Evolutionary conservation across 2,329 filamentous ascomycete species (phyloP).

Genomic region (Septoria petroselini): DNA sequence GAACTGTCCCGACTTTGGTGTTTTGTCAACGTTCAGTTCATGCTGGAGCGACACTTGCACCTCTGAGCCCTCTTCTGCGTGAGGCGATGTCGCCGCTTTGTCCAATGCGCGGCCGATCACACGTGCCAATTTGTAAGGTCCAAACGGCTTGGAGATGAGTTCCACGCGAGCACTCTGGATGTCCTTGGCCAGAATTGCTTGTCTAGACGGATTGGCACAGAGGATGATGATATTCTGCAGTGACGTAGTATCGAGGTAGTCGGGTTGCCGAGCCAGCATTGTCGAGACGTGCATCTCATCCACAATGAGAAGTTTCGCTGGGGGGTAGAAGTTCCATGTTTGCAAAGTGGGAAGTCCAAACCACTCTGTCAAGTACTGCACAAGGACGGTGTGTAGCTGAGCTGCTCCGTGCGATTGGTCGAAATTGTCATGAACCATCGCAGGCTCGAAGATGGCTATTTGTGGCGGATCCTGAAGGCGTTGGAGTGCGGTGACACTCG

Average conservation of each 20-base stretch:
- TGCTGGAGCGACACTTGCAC: not conserved
- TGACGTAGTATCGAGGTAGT: slow-evolving; percentile 18
- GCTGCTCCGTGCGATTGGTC: slow-evolving; percentile 23
- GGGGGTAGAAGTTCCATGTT: slow-evolving; percentile 26
- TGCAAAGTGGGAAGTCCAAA: slow-evolving; percentile 27
- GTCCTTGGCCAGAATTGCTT: slow-evolving; percentile 25
- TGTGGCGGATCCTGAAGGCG: slow-evolving; percentile 38
- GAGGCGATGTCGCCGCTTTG: slow-evolving; percentile 1
- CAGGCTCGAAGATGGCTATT: slow-evolving; percentile 27
- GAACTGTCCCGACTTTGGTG: not conserved
- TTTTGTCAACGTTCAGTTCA: not conserved
- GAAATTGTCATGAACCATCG: slow-evolving; percentile 25
- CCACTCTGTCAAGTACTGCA: slow-evolving; percentile 28
- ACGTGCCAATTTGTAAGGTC: slow-evolving; percentile 25
- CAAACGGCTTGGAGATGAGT: slow-evolving; percentile 25
- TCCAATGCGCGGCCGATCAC: slow-evolving; percentile 19
- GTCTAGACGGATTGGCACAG: slow-evolving; percentile 35
- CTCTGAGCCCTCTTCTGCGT: not conserved
- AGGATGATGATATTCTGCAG: slow-evolving; percentile 35
- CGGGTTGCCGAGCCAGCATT: slow-evolving; percentile 19
- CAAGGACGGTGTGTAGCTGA: slow-evolving; percentile 25
- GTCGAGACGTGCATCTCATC: slow-evolving; percentile 30
- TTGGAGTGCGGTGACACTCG: slow-evolving; percentile 46
- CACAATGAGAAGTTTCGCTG: slow-evolving; percentile 25
- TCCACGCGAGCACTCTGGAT: slow-evolving; percentile 25